Base-by-base conservation (phyloP, 1,139 yeast genomes). In the Arxiozyma bovina region DNA sequence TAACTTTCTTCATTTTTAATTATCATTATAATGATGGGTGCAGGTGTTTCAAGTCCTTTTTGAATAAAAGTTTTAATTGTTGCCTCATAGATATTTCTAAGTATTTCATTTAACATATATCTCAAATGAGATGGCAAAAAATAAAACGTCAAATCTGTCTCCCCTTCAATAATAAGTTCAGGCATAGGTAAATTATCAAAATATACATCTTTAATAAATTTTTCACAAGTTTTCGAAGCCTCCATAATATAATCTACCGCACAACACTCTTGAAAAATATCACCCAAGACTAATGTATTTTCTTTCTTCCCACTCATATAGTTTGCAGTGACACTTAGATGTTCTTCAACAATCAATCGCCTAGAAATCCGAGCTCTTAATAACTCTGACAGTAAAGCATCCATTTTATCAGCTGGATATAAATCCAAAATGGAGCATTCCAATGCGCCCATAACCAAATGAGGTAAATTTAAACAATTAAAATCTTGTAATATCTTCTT, bases 341-440 rank as follows among this genome's bases (percentile, higher is more conserved):
- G 98, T 67, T 91, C 96, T 70, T 91, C 96, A 44, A 89, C 90
- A 60, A 91, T 86, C 50, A 91, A 85, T 62, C 98, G 75, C 70
- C 99, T 76, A 63, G 96, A 86, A 50, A 91, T 87, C 64, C 99
- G 79, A 5, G 95, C 87, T 56, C 96, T 75, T 49, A 91, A 73
- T 77, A 89, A 79, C 2, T 85, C 78, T 21, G 90, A 82, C 79
- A 90, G 81, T 63, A 90, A 81, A 30, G 72, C 73, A 66, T 91
- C 96, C 60, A 91, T 71, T 50, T 82, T 75, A 1, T 74, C 70
- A 55, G 81, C 83, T 1, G 89, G 84, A 62, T 86, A 77, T 43
- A 81, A 75, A 47, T 80, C 77, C 49, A 85, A 71, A 50, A 85
- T 81, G 17, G 90, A 80, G 54, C 87, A 85, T 64, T 91, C 97